Base-by-base conservation (phyloP, 2,329 filamentous ascomycete species). In the Fusarium buxicola region DNA sequence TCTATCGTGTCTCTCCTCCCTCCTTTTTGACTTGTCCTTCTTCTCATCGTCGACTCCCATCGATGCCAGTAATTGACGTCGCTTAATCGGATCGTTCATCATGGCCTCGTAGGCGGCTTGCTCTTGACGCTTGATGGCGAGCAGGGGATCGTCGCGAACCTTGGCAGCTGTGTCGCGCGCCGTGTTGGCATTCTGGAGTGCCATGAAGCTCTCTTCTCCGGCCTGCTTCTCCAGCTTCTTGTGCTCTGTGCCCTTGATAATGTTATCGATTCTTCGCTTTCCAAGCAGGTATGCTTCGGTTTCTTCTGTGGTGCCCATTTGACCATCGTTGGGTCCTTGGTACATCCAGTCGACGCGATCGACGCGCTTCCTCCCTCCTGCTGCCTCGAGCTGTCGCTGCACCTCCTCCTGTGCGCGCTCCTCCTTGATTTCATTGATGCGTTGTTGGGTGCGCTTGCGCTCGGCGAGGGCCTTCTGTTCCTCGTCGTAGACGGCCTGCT, bases 281-380 rank as follows among this genome's bases (percentile, higher is more conserved):
- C 95, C 95, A 12, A 99, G 82, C 2, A 99, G 79, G 74, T 96
- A 99, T 5, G 91, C 92, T 73, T 99, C 95, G 79, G 92, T 93
- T 78, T 98, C 95, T 75, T 97, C 94, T 5, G 85, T 86, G 34
- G 87, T 92, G 27, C 90, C 90, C n/a, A 82, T 81, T 72, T 91
- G 89, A 31, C 92, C 92, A 71, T 86, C 83, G 45, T 89, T 90
- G 8, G 95, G 93, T 2, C 94, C 94, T 69, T 90, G 88, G 78
- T 99, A 99, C 92, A 99, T 97, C 92, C 95, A 99, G 72, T 98
- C 95, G 24, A 99, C 94, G 31, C 93, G 88, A 69, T 94, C 89
- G 27, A 90, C 80, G 49, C 90, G 85, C 73, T 92, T 94, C 70
- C 86, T 87, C 53, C 94, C 93, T 32, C 95, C 95, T 1, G 93